phyloP scores from a whole-genome alignment of 2,329 filamentous ascomycete species.

The Aspergillus ochraceus region DNA sequence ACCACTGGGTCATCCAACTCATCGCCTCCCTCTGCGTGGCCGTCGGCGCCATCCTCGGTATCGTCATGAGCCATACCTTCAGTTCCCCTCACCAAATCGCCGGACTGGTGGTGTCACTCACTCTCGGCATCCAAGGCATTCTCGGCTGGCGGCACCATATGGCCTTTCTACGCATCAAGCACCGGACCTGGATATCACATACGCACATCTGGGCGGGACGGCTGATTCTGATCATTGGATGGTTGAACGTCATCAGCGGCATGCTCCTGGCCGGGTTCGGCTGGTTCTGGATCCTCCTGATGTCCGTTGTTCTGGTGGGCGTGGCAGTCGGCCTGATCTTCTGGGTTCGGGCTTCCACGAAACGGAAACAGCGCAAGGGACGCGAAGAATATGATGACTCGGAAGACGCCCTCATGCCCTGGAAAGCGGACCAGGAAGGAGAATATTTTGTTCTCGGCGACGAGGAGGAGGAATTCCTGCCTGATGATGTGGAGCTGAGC shows the following conservation, averaged over 20 bases:
- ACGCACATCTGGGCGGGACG: constrained; percentile 10
- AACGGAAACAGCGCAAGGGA: not conserved
- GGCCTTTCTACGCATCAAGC: constrained; percentile 7
- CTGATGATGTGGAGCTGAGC: not conserved
- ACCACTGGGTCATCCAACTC: constrained; percentile 11
- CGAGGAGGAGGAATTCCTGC: not conserved
- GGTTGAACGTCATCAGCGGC: constrained; percentile 10
- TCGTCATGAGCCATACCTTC: constrained; percentile 3
- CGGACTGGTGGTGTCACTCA: constrained; percentile 4
- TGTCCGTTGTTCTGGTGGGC: not conserved
- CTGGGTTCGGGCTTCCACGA: constrained; percentile 6
- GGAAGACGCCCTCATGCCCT: not conserved
- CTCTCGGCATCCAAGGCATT: not conserved
- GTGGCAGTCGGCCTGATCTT: not conserved
- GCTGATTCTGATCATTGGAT: constrained; percentile 7
- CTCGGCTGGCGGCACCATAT: constrained; percentile 13
- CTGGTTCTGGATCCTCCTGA: constrained; percentile 1
- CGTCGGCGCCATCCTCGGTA: constrained; percentile 1
- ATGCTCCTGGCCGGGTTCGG: constrained; percentile 2
- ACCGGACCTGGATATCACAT: constrained; percentile 10
- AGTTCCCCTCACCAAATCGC: constrained; percentile 3
- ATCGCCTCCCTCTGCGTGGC: constrained; percentile 1
- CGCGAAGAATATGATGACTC: not conserved
- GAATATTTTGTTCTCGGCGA: constrained; percentile 1
- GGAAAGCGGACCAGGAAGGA: not conserved